These are phyloP conservation scores for Wickerhamiella parazyma DNA, from an alignment of 805 yeast genomes.

Conservation along the genomic window DNA sequence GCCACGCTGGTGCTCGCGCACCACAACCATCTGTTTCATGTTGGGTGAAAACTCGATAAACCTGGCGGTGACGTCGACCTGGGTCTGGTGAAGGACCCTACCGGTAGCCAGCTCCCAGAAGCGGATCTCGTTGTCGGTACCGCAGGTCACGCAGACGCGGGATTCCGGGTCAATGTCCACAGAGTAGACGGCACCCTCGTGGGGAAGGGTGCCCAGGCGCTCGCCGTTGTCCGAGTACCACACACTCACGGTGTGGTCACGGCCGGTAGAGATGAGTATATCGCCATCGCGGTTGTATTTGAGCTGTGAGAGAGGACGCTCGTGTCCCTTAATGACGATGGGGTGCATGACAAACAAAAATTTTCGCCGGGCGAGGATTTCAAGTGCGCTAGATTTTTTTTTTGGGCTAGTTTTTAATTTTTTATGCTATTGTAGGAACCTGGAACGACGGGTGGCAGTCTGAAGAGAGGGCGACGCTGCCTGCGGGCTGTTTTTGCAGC, in stretches of 20 bases:
- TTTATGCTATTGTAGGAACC: slow-evolving; percentile 14
- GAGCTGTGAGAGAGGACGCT: slow-evolving; percentile 93
- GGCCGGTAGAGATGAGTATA: slow-evolving; percentile 77
- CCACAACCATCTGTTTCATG: slow-evolving; percentile 51
- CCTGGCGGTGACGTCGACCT: slow-evolving; percentile 73
- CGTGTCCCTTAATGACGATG: slow-evolving; percentile 62
- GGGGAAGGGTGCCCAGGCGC: slow-evolving; percentile 88
- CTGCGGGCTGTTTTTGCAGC: slow-evolving; percentile 4
- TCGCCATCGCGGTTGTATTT: slow-evolving; percentile 95
- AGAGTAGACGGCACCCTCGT: slow-evolving; percentile 90
- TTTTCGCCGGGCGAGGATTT: no score
- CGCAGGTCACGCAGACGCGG: slow-evolving; percentile 67
- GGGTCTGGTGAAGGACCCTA: slow-evolving; percentile 56
- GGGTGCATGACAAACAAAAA: slow-evolving; percentile 18
- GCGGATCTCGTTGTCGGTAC: slow-evolving; percentile 76
- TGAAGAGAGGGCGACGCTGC: slow-evolving; percentile 20
- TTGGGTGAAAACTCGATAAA: slow-evolving; percentile 76
- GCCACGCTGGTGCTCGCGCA: slow-evolving; percentile 90
- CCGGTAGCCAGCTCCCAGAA: slow-evolving; percentile 80
- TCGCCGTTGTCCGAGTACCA: slow-evolving; percentile 97
- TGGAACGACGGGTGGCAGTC: slow-evolving; percentile 39
- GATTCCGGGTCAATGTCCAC: slow-evolving; percentile 68
- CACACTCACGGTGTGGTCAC: slow-evolving; percentile 71
- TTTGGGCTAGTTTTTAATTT: neutral
- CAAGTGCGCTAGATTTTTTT: no score